Evolutionary conservation across 2,329 filamentous ascomycete genomes (phyloP).

Genomic region (Sarocladium kiliense): DNA sequence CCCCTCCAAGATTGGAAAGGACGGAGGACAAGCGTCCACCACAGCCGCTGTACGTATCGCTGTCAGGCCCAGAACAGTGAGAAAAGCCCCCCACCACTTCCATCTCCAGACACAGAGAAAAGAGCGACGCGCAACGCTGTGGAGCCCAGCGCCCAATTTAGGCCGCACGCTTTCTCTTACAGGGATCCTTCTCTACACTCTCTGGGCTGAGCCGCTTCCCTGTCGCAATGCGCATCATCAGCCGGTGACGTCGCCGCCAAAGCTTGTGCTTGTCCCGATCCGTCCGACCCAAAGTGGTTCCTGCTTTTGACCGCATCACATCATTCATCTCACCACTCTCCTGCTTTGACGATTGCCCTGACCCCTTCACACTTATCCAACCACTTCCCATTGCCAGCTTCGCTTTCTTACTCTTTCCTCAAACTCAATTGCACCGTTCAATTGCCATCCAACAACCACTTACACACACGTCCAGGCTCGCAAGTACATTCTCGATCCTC

Average conservation of each 20-base stretch:
- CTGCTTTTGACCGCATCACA: neutral
- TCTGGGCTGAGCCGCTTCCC: neutral
- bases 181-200: neutral
- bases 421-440: neutral
- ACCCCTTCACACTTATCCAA: too few relatives aligned
- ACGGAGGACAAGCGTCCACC: neutral
- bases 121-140: conserved; percentile 2
- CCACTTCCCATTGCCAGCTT: too few relatives aligned
- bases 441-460: neutral
- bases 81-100: too few relatives aligned
- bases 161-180: neutral
- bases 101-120: too few relatives aligned
- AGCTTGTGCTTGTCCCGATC: neutral
- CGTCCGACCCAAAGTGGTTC: neutral
- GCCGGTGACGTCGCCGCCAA: conserved; percentile 7
- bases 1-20: neutral
- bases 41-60: neutral
- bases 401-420: too few relatives aligned
- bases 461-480: conserved; percentile 44
- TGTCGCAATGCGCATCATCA: neutral
- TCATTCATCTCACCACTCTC: conserved; percentile 9
- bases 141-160: neutral
- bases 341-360: too few relatives aligned
- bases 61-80: too few relatives aligned
- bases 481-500: conserved; percentile 63